phyloP scores from a whole-genome alignment of 257 asterid species.

The Schizonepeta tenuifolia region DNA sequence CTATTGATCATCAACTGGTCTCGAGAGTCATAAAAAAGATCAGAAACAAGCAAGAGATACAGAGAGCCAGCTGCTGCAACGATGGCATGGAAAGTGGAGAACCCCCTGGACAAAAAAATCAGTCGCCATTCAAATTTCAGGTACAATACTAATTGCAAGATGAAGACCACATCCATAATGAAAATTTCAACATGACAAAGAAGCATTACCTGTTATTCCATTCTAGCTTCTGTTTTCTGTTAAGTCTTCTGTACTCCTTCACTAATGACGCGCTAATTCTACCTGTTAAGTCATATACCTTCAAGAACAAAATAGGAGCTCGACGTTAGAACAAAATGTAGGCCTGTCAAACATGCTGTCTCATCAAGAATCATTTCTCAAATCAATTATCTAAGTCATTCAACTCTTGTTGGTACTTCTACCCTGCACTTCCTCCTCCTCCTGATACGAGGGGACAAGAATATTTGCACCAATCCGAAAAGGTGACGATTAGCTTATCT shows the following conservation, averaged over 20 bases:
- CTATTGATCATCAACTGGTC: constrained; percentile 55
- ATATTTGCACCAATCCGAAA: constrained; percentile 4
- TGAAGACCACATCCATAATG: background rate
- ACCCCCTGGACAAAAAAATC: constrained; percentile 57
- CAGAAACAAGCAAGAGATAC: constrained; percentile 66
- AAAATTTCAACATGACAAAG: constrained; percentile 18
- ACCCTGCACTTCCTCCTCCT: constrained; percentile 14
- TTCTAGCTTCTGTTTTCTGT: constrained; percentile 58
- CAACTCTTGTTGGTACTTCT: constrained; percentile 2
- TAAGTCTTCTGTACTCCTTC: constrained; percentile 57
- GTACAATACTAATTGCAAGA: background rate
- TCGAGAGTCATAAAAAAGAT: constrained; percentile 54
- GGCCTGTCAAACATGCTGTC: constrained; percentile 27
- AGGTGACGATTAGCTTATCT: background rate
- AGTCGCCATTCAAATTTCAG: constrained; percentile 16
- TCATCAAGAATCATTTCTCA: constrained; percentile 1
- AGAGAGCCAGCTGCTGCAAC: constrained; percentile 59
- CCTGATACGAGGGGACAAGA: background rate
- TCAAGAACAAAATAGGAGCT: constrained; percentile 44
- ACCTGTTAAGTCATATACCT: constrained; percentile 84
- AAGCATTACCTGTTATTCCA: constrained; percentile 77
- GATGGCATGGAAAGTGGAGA: constrained; percentile 90
- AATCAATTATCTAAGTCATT: background rate
- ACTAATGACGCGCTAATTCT: constrained; percentile 52
- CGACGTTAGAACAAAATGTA: constrained; percentile 30